Conservation (phyloP, 1,284 basidiomycete species). For the Tylopilus sp. region DNA sequence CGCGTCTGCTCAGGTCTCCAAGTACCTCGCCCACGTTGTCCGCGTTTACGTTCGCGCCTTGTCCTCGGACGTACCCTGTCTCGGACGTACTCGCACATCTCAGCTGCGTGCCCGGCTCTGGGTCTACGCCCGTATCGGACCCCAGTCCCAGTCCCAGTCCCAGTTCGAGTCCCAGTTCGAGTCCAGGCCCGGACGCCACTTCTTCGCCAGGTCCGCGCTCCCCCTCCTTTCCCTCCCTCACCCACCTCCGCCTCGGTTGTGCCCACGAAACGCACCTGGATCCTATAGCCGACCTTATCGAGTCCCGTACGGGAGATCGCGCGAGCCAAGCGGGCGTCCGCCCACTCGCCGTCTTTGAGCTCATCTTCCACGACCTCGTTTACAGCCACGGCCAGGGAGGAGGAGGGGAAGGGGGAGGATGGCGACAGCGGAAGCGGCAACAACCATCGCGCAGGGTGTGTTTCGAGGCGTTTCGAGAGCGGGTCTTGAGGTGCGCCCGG, state of each 20-base stretch:
- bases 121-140: neutral
- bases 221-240: conserved; percentile 17
- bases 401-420: too few relatives aligned
- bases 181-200: neutral
- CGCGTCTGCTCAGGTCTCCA: conserved; percentile 21
- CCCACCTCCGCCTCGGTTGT: conserved; percentile 20
- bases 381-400: conserved; percentile 9
- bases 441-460: conserved; percentile 16
- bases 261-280: conserved; percentile 22
- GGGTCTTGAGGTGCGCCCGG: conserved; percentile 22
- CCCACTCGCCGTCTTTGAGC: conserved; percentile 20
- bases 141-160: neutral
- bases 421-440: neutral
- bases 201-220: neutral
- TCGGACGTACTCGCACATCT: conserved; percentile 18
- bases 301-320: conserved; percentile 13
- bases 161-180: neutral
- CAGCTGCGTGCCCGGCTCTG: neutral
- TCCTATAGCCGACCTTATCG: conserved; percentile 18
- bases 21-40: conserved; percentile 18
- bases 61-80: conserved; percentile 18
- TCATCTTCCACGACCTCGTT: conserved; percentile 29
- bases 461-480: conserved; percentile 21
- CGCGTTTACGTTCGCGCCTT: conserved; percentile 25
- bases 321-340: conserved; percentile 13